Percentiles rank a stretch among this genome's conserved stretches.
These are phyloP conservation scores for Filobasidium wieringae DNA, from an alignment of 768 basidiomycete genomes.

Conservation along the genomic window DNA sequence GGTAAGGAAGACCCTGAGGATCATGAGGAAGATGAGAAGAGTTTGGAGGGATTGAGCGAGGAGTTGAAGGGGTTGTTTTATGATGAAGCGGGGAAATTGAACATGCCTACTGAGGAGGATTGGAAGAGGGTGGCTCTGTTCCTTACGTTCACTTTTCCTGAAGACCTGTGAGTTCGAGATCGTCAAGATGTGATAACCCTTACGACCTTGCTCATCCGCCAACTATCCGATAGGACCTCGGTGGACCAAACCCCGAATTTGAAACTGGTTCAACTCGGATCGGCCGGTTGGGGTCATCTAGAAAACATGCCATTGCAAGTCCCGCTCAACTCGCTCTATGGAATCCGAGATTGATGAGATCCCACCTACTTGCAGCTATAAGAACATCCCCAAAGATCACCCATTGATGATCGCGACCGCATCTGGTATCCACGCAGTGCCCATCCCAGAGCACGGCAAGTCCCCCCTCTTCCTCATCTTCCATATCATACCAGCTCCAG, in stretches of 20 bases:
- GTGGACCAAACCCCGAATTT: slow-evolving; percentile 13
- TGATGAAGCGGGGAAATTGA: neutral
- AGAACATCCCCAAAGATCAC: slow-evolving; percentile 3
- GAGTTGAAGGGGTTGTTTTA: too few relatives aligned
- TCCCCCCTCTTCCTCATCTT: neutral
- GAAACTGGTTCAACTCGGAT: slow-evolving; percentile 15
- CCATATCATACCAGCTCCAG: too few relatives aligned
- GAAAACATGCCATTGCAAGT: slow-evolving; percentile 4
- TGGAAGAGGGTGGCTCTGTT: slow-evolving; percentile 6
- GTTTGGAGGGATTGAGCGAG: too few relatives aligned
- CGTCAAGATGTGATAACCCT: neutral
- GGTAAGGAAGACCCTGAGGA: too few relatives aligned
- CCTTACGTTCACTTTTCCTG: slow-evolving; percentile 11
- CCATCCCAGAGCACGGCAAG: slow-evolving; percentile 7
- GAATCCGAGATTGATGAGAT: too few relatives aligned
- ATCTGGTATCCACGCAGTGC: slow-evolving; percentile 18
- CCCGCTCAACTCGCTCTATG: too few relatives aligned
- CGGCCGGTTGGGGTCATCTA: slow-evolving; percentile 15
- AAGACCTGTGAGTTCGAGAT: slow-evolving; percentile 5
- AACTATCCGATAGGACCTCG: slow-evolving; percentile 3
- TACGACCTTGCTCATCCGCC: neutral
- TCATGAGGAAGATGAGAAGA: too few relatives aligned
- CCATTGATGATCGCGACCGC: slow-evolving; percentile 12
- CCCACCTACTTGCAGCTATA: slow-evolving; percentile 5
- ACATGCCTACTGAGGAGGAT: slow-evolving; percentile 13